Conservation (phyloP, 306 rosid genomes). For the Trifolium pratense region DNA sequence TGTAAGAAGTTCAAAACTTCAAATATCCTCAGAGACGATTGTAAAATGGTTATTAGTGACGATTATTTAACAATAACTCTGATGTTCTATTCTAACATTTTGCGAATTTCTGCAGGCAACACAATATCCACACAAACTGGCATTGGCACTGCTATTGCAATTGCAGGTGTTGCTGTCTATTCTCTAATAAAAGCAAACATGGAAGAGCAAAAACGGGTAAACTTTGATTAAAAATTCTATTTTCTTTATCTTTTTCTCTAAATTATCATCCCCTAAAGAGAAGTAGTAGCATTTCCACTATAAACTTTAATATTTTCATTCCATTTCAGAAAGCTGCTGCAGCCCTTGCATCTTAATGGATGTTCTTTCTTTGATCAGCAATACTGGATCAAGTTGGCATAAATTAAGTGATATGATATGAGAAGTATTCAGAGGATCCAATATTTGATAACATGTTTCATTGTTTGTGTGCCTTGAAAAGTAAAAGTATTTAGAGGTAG, state of each 20-base stretch:
- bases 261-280: no score
- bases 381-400: conserved; percentile 4
- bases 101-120: background rate
- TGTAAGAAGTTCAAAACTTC: no score
- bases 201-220: conserved; percentile 72
- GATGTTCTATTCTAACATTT: background rate
- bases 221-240: background rate
- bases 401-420: conserved; percentile 3
- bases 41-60: background rate
- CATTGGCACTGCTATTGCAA: conserved; percentile 33
- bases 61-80: no score
- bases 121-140: conserved; percentile 31
- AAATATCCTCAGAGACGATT: background rate
- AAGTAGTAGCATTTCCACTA: no score
- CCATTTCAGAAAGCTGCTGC: conserved; percentile 69
- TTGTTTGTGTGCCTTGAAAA: background rate
- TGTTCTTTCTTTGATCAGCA: conserved; percentile 3
- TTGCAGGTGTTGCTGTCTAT: conserved; percentile 26
- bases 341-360: conserved; percentile 44
- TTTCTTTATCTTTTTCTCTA: background rate
- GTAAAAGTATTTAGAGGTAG: background rate
- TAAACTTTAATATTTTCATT: background rate
- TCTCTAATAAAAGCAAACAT: conserved; percentile 27
- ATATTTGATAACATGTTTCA: background rate
- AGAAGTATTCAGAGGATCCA: background rate